Percentiles rank a stretch among this genome's conserved stretches.
Conservation (phyloP, 495 filamentous ascomycete species). For the Hypomontagnella submonticulosa region DNA sequence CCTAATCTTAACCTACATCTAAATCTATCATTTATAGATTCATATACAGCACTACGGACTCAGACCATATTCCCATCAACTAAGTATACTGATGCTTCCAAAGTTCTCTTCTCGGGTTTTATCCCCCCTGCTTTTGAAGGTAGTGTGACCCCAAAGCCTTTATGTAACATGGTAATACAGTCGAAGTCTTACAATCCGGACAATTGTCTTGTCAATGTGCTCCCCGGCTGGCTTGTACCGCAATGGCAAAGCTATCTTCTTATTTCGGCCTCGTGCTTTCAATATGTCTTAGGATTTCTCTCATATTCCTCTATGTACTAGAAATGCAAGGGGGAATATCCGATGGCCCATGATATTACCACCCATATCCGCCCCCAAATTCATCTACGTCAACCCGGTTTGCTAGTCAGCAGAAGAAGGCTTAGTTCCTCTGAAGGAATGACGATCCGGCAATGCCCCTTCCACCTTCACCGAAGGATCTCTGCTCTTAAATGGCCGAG, state of each 20-base stretch:
- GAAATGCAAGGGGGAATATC: neutral
- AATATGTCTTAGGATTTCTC: conserved; percentile 1
- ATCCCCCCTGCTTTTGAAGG: too few species aligned
- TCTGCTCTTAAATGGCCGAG: conserved; percentile 17
- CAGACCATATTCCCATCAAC: too few species aligned
- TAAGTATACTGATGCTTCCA: too few species aligned
- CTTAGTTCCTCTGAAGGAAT: conserved; percentile 29
- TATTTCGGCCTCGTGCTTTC: conserved; percentile 10
- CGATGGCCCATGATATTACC: conserved; percentile 3
- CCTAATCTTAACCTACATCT: too few species aligned
- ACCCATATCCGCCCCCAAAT: conserved; percentile 4
- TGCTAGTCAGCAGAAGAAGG: conserved; percentile 17
- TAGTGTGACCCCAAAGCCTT: too few species aligned
- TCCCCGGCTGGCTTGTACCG: too few species aligned
- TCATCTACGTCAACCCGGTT: neutral
- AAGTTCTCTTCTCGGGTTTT: too few species aligned
- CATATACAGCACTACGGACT: neutral
- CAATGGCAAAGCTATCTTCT: neutral
- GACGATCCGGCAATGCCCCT: conserved; percentile 20
- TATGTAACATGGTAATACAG: too few species aligned
- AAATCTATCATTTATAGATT: neutral
- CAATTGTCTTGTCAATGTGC: too few species aligned
- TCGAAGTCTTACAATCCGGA: too few species aligned
- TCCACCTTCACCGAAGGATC: conserved; percentile 7
- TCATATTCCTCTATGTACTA: too few species aligned